Percentiles rank a stretch among this genome's conserved stretches.
phyloP scores from a whole-genome alignment of 495 filamentous ascomycete species.

The Penicillium antarcticum region DNA sequence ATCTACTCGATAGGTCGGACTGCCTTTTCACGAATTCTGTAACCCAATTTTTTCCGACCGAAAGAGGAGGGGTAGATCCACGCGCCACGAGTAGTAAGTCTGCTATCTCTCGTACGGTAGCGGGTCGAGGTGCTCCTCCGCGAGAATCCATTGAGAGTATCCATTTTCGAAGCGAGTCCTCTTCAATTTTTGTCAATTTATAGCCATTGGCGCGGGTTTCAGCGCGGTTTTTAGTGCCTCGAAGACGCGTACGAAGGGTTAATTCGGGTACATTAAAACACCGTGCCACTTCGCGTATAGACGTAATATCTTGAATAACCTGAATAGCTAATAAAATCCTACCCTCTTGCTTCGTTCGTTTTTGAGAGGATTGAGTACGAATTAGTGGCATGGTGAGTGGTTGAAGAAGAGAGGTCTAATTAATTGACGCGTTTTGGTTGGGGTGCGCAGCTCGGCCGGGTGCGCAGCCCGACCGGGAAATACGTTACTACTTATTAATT shows the following conservation, averaged over 20 bases:
- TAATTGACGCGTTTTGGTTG: too few species aligned
- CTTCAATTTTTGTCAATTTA: constrained; percentile 25
- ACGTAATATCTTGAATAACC: background rate
- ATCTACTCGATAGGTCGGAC: background rate
- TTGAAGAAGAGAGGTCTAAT: background rate
- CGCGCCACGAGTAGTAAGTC: constrained; percentile 24
- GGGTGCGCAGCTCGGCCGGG: too few species aligned
- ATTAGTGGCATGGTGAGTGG: constrained; percentile 1
- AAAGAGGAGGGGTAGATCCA: background rate
- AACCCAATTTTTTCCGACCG: background rate
- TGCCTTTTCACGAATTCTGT: background rate
- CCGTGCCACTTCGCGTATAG: too few species aligned
- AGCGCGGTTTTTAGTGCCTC: too few species aligned
- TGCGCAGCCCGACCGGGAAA: too few species aligned
- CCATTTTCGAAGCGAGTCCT: constrained; percentile 28
- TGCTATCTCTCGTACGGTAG: constrained; percentile 35
- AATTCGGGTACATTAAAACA: too few species aligned
- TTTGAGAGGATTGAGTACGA: background rate
- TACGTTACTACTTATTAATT: too few species aligned
- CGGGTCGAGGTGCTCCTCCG: background rate
- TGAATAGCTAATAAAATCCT: constrained; percentile 4
- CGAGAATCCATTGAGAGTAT: constrained; percentile 23
- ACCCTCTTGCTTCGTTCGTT: constrained; percentile 2
- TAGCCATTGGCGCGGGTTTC: background rate
- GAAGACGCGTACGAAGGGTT: too few species aligned